Conservation (phyloP, 208 protist genomes). For the Acanthamoeba royreba region DNA sequence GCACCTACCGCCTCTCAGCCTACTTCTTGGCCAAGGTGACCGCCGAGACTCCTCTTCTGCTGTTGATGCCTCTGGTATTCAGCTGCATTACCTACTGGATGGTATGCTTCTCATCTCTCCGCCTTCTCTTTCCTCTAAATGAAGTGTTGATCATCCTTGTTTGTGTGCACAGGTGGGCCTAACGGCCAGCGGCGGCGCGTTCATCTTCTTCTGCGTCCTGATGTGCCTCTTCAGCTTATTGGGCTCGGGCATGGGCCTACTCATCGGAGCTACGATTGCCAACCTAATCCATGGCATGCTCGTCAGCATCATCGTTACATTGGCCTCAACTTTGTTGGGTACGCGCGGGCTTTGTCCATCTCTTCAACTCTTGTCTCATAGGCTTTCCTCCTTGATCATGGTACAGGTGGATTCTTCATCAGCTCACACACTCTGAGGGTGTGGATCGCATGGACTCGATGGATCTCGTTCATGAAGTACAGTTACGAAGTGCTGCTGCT, state of each 20-base stretch:
- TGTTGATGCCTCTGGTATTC: slow-evolving; percentile 10
- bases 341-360: neutral
- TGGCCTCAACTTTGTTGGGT: neutral
- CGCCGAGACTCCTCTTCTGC: slow-evolving; percentile 40
- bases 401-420: neutral
- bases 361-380: neutral
- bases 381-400: no score
- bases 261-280: neutral
- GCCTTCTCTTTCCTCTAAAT: neutral
- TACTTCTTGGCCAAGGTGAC: slow-evolving; percentile 62
- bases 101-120: neutral
- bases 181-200: neutral
- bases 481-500: neutral
- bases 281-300: neutral
- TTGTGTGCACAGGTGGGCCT: neutral
- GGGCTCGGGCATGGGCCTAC: neutral
- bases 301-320: neutral
- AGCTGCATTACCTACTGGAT: slow-evolving; percentile 59
- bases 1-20: slow-evolving; percentile 47
- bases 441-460: neutral
- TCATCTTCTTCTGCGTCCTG: neutral
- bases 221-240: neutral
- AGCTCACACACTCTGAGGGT: neutral
- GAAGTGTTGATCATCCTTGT: neutral
- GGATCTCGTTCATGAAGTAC: neutral